Evolutionary conservation across 73 alveolate genomes (phyloP).

Genomic region (Tetrahymena borealis): DNA sequence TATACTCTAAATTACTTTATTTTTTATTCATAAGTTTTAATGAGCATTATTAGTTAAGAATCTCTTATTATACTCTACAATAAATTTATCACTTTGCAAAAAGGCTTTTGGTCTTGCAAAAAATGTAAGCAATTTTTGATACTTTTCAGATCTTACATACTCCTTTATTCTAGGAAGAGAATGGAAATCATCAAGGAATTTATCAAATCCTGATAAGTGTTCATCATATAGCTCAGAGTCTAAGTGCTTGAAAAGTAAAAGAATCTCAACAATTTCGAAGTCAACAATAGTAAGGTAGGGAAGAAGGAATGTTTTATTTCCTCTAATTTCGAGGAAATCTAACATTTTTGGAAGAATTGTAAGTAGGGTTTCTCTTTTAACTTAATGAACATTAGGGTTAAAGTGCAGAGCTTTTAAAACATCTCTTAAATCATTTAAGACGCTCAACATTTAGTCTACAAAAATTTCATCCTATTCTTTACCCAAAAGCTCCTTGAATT

Average conservation of each 20-base stretch:
- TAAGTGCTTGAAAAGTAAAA: background rate
- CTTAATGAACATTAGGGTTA: background rate
- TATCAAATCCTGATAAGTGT: background rate
- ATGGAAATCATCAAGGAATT: background rate
- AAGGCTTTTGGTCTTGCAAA: background rate
- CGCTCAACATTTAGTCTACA: background rate
- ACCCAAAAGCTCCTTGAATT: background rate
- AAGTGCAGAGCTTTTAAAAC: background rate
- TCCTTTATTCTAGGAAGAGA: background rate
- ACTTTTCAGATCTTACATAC: background rate
- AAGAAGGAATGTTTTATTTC: background rate
- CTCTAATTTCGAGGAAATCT: background rate
- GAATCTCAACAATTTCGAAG: background rate
- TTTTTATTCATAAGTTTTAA: background rate
- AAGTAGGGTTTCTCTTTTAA: background rate
- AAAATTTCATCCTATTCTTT: background rate
- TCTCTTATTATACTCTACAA: background rate
- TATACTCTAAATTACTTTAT: background rate
- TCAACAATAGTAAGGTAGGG: background rate
- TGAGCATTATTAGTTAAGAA: background rate
- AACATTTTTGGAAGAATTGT: background rate
- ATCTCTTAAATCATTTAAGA: background rate
- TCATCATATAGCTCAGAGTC: background rate
- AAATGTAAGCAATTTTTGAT: background rate
- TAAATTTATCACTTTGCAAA: background rate